phyloP scores from a whole-genome alignment of 1,139 yeast genomes.

The Saccharomyces uvarum region DNA sequence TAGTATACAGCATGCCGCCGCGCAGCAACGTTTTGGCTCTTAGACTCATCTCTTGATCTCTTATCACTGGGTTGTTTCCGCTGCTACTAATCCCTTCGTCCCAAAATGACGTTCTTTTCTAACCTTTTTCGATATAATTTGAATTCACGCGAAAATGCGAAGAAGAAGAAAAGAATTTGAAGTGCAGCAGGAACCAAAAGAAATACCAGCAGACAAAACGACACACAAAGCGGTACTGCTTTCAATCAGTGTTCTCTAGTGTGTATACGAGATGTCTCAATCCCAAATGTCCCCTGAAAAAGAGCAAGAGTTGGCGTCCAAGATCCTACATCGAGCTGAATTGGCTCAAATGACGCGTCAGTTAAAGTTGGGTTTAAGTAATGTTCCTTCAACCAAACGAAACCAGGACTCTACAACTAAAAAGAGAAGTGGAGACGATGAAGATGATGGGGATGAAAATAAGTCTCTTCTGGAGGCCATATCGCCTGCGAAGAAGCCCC shows the following conservation, averaged over 20 bases:
- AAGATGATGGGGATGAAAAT: conserved; percentile 8
- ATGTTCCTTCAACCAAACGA: conserved; percentile 20
- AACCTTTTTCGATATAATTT: background rate
- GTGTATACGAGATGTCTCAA: background rate
- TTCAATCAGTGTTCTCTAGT: background rate
- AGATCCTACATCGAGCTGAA: conserved; percentile 30
- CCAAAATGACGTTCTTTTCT: background rate
- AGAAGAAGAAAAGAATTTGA: background rate
- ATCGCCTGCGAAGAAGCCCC: conserved; percentile 9
- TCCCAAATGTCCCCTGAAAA: conserved; percentile 19
- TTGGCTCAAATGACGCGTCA: conserved; percentile 33
- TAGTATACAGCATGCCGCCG: background rate
- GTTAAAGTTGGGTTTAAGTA: conserved; percentile 28
- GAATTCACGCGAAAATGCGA: background rate
- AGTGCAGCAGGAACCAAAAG: background rate
- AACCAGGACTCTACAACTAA: conserved; percentile 3
- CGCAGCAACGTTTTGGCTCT: background rate
- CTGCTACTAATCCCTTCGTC: background rate
- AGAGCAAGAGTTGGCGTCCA: conserved; percentile 28
- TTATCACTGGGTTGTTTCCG: background rate
- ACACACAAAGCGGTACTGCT: background rate
- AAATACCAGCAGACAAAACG: background rate
- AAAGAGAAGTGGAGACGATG: conserved; percentile 2
- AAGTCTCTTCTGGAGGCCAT: conserved; percentile 9
- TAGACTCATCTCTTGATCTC: background rate